Base-by-base conservation (phyloP, 1,284 basidiomycete species). In the Boletus albobrunnescens region DNA sequence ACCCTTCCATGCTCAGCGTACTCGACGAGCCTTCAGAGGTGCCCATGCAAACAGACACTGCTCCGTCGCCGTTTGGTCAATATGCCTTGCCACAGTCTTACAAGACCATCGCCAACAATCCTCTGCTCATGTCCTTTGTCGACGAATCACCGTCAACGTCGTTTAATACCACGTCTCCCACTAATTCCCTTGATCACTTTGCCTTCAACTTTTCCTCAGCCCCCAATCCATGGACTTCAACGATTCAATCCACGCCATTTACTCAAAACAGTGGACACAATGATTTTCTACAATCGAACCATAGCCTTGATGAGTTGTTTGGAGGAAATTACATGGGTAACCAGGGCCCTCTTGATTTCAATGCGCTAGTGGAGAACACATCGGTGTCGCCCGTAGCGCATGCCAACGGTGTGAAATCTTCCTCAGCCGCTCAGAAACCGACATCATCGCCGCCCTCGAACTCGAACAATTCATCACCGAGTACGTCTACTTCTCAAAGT, bases 101-200 rank as follows among this genome's bases (percentile, higher is more conserved):
- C 63, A 87, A 82, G 50, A 87, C 84, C 4, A 83, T 91, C 49
- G 84, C 85, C 40, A 83, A 74, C 65, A 88, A 88, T 54, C 85
- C 87, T 1, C 74, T 81, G 65, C 88, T 83, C 71, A 87, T 85
- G 73, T 87, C 87, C n/a, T 84, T 84, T 59, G 77, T 81, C 10
- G 83, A 87, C 40, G 78, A 80, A 52, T 58, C 58, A 55, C 70
- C 64, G 24, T 46, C 47, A 8, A 31, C 24, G 11, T 19, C 49
- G 51, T 58, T 46, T 44, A 65, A 56, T 45, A 61, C 61, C 37
- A 59, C 51, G 2, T 48, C 56, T 6, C 31, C 58, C 12, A 2
- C 46, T 17, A 54, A 45, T 45, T 41, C 58, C 24, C 59, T 66
- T 36, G 57, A 56, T 27, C 46, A 56, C 17, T 63, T 61, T 23